These are phyloP conservation scores for Metarhizium rileyi DNA, from an alignment of 2,329 filamentous ascomycete genomes.

Conservation along the genomic window DNA sequence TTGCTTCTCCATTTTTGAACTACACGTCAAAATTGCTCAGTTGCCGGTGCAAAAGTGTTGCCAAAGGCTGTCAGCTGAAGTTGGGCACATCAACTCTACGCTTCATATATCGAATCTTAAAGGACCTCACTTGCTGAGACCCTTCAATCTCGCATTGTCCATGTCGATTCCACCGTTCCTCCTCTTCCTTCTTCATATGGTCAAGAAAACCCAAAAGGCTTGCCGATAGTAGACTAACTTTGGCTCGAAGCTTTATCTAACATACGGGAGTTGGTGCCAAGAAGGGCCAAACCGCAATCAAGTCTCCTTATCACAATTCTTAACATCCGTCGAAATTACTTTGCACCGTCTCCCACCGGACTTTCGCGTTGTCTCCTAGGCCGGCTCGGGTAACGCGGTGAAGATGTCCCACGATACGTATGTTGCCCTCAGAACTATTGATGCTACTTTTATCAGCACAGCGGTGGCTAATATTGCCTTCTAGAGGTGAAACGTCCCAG, in stretches of 20 bases:
- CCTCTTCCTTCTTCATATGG: too few species aligned
- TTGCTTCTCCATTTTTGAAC: not conserved
- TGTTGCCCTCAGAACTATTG: not conserved
- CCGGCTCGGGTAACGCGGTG: not conserved
- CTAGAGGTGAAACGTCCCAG: not conserved
- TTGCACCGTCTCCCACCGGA: not conserved
- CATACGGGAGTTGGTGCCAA: too few species aligned
- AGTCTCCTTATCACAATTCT: not conserved
- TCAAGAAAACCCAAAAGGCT: too few species aligned
- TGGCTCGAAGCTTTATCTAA: too few species aligned
- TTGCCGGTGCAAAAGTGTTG: not conserved
- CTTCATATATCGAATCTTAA: not conserved
- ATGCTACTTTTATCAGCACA: not conserved
- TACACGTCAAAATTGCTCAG: not conserved
- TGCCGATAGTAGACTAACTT: too few species aligned
- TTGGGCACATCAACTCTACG: not conserved
- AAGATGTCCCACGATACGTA: conserved; percentile 4
- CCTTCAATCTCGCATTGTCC: not conserved
- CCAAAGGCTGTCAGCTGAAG: not conserved
- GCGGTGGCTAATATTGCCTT: not conserved
- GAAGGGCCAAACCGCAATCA: not conserved
- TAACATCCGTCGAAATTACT: not conserved
- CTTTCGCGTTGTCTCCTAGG: not conserved
- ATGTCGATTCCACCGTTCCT: not conserved
- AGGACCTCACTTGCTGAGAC: not conserved